Conservation (phyloP, 2,329 filamentous ascomycete species). For the Apiospora aurea region DNA sequence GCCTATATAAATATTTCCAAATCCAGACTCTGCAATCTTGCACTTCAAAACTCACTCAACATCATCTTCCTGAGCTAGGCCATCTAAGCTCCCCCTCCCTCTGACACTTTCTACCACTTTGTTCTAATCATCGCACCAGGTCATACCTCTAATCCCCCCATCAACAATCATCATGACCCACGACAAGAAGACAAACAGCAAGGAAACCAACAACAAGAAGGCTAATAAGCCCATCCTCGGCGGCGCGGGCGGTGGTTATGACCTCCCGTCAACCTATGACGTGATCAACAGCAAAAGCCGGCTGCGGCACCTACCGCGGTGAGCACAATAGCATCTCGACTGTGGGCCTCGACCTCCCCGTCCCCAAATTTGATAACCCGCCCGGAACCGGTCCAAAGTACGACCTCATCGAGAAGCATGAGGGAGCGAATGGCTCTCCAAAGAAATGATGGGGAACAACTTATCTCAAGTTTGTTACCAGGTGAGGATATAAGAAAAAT, state of each 20-base stretch:
- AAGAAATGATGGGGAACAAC: not conserved
- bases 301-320: not conserved
- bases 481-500: not conserved
- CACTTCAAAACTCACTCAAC: too few species aligned
- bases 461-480: not conserved
- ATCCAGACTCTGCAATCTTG: too few species aligned
- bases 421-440: not conserved
- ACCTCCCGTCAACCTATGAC: not conserved
- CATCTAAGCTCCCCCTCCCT: too few species aligned
- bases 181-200: not conserved
- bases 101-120: too few species aligned
- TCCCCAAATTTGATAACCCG: not conserved
- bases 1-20: too few species aligned
- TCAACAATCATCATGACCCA: not conserved
- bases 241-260: not conserved
- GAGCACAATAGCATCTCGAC: not conserved
- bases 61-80: too few species aligned
- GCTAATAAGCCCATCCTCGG: not conserved
- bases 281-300: not conserved
- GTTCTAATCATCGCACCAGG: too few species aligned
- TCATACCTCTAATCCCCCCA: too few species aligned
- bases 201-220: not conserved
- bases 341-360: not conserved
- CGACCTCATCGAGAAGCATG: not conserved
- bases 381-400: not conserved